A percentile compares a stretch with the other conserved stretches of the same genome.
These are phyloP conservation scores for Talaromyces borbonicus DNA, from an alignment of 495 filamentous ascomycete genomes.

Conservation along the genomic window DNA sequence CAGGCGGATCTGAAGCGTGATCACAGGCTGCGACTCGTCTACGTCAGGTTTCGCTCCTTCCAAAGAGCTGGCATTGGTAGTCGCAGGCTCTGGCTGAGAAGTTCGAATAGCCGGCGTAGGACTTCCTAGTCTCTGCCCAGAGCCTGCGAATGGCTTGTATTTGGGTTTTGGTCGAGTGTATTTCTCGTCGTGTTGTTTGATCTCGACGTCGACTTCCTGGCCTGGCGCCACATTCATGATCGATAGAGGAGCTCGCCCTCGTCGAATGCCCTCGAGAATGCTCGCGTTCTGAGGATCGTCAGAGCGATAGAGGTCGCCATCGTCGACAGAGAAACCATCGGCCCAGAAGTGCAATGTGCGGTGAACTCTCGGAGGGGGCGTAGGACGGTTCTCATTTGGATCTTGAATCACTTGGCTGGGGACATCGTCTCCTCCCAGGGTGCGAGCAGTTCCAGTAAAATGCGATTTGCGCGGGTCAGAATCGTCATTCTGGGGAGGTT, in stretches of 20 bases:
- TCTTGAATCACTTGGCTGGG: constrained; percentile 65
- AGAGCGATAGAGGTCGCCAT: constrained; percentile 80
- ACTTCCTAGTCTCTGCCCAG: constrained; percentile 81
- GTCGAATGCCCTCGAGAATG: constrained; percentile 74
- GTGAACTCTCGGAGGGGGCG: constrained; percentile 41
- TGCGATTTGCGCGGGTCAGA: constrained; percentile 40
- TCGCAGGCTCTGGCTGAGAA: constrained; percentile 20
- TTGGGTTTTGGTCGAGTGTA: constrained; percentile 73
- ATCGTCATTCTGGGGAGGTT: constrained; percentile 48
- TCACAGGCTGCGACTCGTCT: constrained; percentile 64
- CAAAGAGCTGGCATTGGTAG: constrained; percentile 16
- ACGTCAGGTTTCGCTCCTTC: constrained; percentile 42
- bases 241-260: constrained; percentile 75
- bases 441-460: constrained; percentile 77
- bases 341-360: constrained; percentile 83
- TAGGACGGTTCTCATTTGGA: constrained; percentile 36
- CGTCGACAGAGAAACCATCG: constrained; percentile 91
- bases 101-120: constrained; percentile 61
- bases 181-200: constrained; percentile 77
- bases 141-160: constrained; percentile 77
- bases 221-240: constrained; percentile 80
- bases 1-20: constrained; percentile 80
- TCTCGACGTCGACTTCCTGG: constrained; percentile 83
- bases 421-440: constrained; percentile 81
- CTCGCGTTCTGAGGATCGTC: constrained; percentile 80